A percentile compares a stretch with the other conserved stretches of the same genome.
Conservation (phyloP, 2,329 filamentous ascomycete species). For the Cephalotrichum gorgonifer region DNA sequence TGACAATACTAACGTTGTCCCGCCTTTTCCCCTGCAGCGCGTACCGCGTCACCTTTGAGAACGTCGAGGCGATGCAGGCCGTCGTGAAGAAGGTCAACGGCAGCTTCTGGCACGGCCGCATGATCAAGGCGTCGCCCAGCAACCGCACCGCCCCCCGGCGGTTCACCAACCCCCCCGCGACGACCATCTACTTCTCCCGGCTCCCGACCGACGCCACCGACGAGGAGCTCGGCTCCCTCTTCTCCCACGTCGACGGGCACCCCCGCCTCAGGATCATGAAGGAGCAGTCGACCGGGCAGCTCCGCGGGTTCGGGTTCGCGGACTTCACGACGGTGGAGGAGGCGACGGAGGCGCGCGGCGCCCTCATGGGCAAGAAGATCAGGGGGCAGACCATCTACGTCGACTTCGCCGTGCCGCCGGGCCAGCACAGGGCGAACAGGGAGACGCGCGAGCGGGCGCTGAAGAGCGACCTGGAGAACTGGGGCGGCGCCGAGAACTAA, state of each 20-base stretch:
- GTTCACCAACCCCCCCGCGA: not conserved
- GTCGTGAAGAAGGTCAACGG: slow-evolving; percentile 6
- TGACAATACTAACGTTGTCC: too few species aligned
- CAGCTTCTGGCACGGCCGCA: slow-evolving; percentile 7
- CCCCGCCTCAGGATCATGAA: slow-evolving; percentile 72
- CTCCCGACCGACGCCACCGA: slow-evolving; percentile 81
- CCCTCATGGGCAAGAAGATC: slow-evolving; percentile 46
- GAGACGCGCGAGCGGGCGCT: not conserved
- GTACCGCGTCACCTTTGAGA: slow-evolving; percentile 6
- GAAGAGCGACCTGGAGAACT: not conserved
- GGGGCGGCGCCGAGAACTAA: too few species aligned
- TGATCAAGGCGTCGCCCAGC: slow-evolving; percentile 3
- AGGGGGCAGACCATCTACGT: slow-evolving; percentile 56
- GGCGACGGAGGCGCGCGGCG: slow-evolving; percentile 48
- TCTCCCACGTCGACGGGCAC: slow-evolving; percentile 59
- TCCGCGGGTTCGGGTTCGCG: slow-evolving; percentile 74
- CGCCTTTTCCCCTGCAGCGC: not conserved
- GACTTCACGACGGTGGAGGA: slow-evolving; percentile 63
- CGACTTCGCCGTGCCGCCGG: slow-evolving; percentile 40
- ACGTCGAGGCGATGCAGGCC: slow-evolving; percentile 1
- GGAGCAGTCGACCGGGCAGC: slow-evolving; percentile 69
- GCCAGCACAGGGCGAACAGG: not conserved
- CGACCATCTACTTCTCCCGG: slow-evolving; percentile 72
- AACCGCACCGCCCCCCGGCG: not conserved
- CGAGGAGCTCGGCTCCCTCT: slow-evolving; percentile 68